Base-by-base conservation (phyloP, 2,329 filamentous ascomycete species). In the Xylaria sp. region DNA sequence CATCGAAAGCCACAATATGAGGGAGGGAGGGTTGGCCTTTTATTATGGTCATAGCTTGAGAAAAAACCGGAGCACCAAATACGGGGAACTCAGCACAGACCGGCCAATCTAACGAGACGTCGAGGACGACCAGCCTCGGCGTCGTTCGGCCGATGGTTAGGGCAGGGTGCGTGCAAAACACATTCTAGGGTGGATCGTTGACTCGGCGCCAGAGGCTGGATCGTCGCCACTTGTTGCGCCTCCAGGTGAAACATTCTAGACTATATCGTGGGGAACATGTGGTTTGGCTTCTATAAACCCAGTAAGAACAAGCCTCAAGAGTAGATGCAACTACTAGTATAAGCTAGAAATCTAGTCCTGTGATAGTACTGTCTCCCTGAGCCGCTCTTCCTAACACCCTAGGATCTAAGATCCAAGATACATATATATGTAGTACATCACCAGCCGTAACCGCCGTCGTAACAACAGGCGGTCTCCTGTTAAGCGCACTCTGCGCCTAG, bases 191-290 rank as follows among this genome's bases (percentile, higher is more conserved):
- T 50, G 13, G 37, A 35, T 63, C 32, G 37, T n/a, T 42, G 27
- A 57, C 23, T 57, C 44, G 35, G 23, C 18, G 13, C 51, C 10
- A 5, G 21, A 40, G 27, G 37, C 25, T 54, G 29, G 37, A 55
- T 18, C 37, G 32, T 47, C n/a, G 60, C 60, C 55, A 60, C 63
- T 63, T 32, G 18, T 47, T 62, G 63, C 53, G 23, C 53, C 18
- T 21, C 35, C 27, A 12, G 54, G 54, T 63, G 64, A 69, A 63
- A 69, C 63, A 69, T 50, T 27, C 10, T 58, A 27, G 27, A 51
- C 44, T 47, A 25, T 13, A 57, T 60, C 37, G 53, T 21, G 51
- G 25, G 25, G 21, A 42, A 21, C 29, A 21, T 29, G 37, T 50
- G 21, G 37, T 50, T n/a, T 18, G 10, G 23, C n/a, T 32, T 16